Evolutionary conservation across 176 grass and related monocot species (phyloP).

Genomic region (Carex littledalei): DNA sequence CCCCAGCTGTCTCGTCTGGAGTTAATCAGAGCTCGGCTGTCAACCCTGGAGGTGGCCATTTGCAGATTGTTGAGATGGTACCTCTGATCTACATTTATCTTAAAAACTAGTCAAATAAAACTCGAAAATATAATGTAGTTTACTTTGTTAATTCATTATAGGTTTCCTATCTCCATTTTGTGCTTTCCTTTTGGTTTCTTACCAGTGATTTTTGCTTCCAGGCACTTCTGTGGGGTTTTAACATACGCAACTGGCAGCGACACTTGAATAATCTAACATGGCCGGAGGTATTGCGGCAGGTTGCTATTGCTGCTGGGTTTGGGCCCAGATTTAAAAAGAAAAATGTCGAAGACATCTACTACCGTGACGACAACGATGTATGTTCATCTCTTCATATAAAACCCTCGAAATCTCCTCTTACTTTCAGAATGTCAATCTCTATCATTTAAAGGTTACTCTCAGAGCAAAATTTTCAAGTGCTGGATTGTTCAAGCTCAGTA

Average conservation of each 20-base stretch:
- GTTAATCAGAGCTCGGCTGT: conserved; percentile 61
- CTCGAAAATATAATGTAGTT: neutral
- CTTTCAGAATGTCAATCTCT: neutral
- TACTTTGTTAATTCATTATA: neutral
- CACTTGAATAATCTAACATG: conserved; percentile 80
- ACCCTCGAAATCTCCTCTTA: neutral
- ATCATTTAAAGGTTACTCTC: neutral
- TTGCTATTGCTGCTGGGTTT: conserved; percentile 84
- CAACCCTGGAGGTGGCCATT: conserved; percentile 75
- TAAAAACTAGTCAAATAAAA: neutral
- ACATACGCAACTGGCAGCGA: conserved; percentile 73
- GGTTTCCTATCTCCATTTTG: neutral
- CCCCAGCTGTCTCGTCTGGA: conserved; percentile 60
- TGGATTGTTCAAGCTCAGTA: neutral
- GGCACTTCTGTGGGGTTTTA: conserved; percentile 92
- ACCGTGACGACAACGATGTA: conserved; percentile 74
- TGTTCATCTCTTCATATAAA: neutral
- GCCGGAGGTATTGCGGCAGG: conserved; percentile 86
- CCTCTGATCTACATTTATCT: conserved; percentile 10
- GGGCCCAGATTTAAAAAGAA: conserved; percentile 80
- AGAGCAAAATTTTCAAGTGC: neutral
- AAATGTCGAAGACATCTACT: conserved; percentile 41
- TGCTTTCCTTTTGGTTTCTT: neutral
- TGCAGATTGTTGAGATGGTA: conserved; percentile 84
- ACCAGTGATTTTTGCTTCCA: conserved; percentile 29